These are phyloP conservation scores for Arachnopeziza araneosa DNA, from an alignment of 2,329 filamentous ascomycete species.

Conservation along the genomic window DNA sequence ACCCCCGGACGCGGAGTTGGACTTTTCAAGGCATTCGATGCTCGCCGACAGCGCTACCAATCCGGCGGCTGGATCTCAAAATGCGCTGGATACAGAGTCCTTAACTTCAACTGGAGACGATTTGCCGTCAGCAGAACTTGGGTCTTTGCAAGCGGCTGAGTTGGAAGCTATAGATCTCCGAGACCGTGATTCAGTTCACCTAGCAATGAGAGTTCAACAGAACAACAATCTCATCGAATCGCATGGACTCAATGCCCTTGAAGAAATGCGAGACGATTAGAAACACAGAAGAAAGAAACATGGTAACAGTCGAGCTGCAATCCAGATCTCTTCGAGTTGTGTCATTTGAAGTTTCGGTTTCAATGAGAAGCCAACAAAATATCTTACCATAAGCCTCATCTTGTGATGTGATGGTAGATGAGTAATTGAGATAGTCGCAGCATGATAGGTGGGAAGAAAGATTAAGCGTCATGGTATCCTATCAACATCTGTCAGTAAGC, in stretches of 20 bases:
- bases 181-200: background rate
- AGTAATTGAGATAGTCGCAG: too few species aligned
- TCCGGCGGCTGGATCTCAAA: too few species aligned
- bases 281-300: background rate
- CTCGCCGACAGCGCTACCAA: too few species aligned
- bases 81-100: too few species aligned
- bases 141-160: background rate
- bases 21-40: too few species aligned
- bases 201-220: background rate
- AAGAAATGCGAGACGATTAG: background rate
- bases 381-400: too few species aligned
- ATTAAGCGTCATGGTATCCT: too few species aligned
- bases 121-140: background rate
- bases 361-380: background rate
- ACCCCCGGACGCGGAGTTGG: too few species aligned
- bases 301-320: background rate
- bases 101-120: too few species aligned
- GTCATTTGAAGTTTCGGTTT: background rate
- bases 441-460: too few species aligned
- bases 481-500: too few species aligned
- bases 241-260: background rate
- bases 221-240: background rate
- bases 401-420: too few species aligned
- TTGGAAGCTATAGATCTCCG: background rate
- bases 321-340: background rate